phyloP scores from a whole-genome alignment of 2,329 filamentous ascomycete species.

The Chrysoporthe deuterocubensis region DNA sequence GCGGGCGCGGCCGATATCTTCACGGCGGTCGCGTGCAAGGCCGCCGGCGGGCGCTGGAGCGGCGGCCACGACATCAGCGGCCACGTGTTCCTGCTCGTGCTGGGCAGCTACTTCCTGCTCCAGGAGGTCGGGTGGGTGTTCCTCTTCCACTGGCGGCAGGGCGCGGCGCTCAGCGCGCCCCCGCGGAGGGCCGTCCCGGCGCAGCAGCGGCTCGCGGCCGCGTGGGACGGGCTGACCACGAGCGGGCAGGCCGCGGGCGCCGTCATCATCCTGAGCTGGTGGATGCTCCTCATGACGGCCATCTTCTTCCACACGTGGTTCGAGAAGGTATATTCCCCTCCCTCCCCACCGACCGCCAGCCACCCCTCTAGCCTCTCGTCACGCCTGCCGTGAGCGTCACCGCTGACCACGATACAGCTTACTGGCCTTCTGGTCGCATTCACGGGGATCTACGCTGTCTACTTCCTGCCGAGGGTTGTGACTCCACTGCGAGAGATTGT shows the following conservation, averaged over 20 bases:
- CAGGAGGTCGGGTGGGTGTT: slow-evolving; percentile 75
- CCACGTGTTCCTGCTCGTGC: slow-evolving; percentile 89
- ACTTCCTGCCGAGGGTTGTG: slow-evolving; percentile 56
- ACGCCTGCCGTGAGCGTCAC: too few relatives aligned
- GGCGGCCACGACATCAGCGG: slow-evolving; percentile 98
- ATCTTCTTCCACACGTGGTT: slow-evolving; percentile 99
- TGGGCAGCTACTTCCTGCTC: slow-evolving; percentile 80
- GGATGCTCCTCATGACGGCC: slow-evolving; percentile 99
- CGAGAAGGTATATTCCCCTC: slow-evolving; percentile 72
- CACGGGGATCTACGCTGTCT: slow-evolving; percentile 52
- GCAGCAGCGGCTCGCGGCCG: slow-evolving; percentile 32
- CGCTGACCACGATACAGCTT: too few relatives aligned
- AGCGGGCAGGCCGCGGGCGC: slow-evolving; percentile 60
- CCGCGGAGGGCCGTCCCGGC: slow-evolving; percentile 31
- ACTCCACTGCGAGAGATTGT: slow-evolving; percentile 50
- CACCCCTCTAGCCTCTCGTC: too few relatives aligned
- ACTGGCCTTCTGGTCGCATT: slow-evolving; percentile 57
- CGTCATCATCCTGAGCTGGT: slow-evolving; percentile 75
- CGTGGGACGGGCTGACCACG: slow-evolving; percentile 44
- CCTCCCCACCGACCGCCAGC: too few relatives aligned
- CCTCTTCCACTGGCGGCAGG: slow-evolving; percentile 44
- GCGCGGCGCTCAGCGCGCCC: slow-evolving; percentile 46
- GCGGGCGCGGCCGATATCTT: slow-evolving; percentile 53
- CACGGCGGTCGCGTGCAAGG: slow-evolving; percentile 80
- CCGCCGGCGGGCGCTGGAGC: slow-evolving; percentile 79